Evolutionary conservation across 2,329 filamentous ascomycete genomes (phyloP), one percentile per base, ranked within the genome.

Genomic region (Rhytidhysteron rufulum): DNA sequence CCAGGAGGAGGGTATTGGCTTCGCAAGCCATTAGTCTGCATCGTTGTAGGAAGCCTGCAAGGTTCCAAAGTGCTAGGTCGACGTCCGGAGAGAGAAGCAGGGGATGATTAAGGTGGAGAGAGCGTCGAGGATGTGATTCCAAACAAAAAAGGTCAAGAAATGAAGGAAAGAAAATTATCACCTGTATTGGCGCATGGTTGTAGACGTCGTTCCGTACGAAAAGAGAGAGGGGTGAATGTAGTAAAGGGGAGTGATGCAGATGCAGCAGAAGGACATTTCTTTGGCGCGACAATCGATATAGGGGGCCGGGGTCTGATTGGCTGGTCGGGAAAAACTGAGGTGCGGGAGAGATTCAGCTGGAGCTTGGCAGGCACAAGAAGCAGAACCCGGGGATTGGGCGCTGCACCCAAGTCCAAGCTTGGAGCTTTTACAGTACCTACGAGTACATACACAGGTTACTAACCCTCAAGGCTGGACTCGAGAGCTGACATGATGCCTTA

Each of bases 21-120:
- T 40, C 60, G 58, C 51, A 64, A 45, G 43, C 54, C 58, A 55
- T 60, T 59, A 53, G 39, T 55, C 42, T 55, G 49, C 59, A 65
- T 63, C 30, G 30, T 53, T 33, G 27, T 16, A 18, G 24, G 30
- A 27, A 13, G 7, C 24, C 8, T 7, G 7, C 24, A 13, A 7
- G 13, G 13, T 7, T 7, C 24, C 24, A 13, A 13, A 27, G 8
- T 8, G 24, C 24, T 13, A 27, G 24, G 24, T 27, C 13, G 24
- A 27, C 24, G 24, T 13, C 38, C 33, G 45, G 44, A 53, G 40
- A 46, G 49, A 50, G 53, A 55, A 43, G 53, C 46, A 43, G 51
- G 39, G 25, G 48, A 24, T 22, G 51, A 43, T 30, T 47, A 44
- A 39, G 52, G 32, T 33, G 56, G 50, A 46, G 54, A 48, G 27